A percentile compares a stretch with the other conserved stretches of the same genome.
Conservation (phyloP, 2,329 filamentous ascomycete genomes). For the Arthrobotrys musiformis region DNA sequence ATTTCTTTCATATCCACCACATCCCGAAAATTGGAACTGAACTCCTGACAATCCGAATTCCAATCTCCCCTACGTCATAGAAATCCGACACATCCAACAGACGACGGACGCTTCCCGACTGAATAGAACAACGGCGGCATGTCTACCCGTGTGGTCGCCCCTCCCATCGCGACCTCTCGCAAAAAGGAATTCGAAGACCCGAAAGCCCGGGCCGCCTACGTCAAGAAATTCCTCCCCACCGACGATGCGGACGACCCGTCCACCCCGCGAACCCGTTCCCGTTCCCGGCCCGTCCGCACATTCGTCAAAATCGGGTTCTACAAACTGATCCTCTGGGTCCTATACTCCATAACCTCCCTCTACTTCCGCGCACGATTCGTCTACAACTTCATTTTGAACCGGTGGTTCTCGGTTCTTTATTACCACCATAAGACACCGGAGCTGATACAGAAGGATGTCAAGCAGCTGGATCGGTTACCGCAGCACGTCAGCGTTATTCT, state of each 20-base stretch:
- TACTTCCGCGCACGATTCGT: conserved; percentile 84
- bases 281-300: conserved; percentile 67
- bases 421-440: conserved; percentile 97
- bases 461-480: conserved; percentile 77
- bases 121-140: too few relatives aligned
- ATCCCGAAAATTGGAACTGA: too few relatives aligned
- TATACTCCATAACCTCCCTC: conserved; percentile 86
- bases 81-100: neutral
- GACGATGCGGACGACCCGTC: conserved; percentile 19
- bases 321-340: conserved; percentile 73
- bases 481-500: conserved; percentile 89
- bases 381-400: conserved; percentile 81
- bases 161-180: conserved; percentile 30
- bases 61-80: conserved; percentile 44
- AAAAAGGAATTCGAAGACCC: conserved; percentile 51
- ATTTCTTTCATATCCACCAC: neutral
- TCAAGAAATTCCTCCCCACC: conserved; percentile 41
- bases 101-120: neutral
- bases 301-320: conserved; percentile 74
- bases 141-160: conserved; percentile 35
- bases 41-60: neutral
- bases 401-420: conserved; percentile 82
- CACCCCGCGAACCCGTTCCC: conserved; percentile 25
- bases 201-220: conserved; percentile 41
- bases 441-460: conserved; percentile 87